Conservation (phyloP, 2,329 filamentous ascomycete species). For the Stemphylium vesicarium region DNA sequence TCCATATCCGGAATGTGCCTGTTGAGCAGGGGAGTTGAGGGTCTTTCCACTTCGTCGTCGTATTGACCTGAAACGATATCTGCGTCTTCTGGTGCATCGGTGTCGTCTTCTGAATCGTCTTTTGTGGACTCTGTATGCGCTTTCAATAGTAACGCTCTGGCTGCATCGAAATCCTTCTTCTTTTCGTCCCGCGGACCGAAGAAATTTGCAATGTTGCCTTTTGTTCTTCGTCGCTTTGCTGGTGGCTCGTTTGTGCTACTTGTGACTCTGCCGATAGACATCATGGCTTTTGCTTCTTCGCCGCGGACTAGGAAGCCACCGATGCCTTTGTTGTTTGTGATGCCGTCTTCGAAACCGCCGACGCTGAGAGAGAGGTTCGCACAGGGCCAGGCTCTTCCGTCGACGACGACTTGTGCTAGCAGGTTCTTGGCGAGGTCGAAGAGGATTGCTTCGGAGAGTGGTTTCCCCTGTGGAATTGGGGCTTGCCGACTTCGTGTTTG, state of each 20-base stretch:
- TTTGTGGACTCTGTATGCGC: constrained; percentile 35
- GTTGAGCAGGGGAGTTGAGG: constrained; percentile 19
- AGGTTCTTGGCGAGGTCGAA: constrained; percentile 79
- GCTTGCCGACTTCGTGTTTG: constrained; percentile 77
- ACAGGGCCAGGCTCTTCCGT: constrained; percentile 87
- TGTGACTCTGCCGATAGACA: constrained; percentile 23
- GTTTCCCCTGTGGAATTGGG: constrained; percentile 77
- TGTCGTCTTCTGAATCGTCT: constrained; percentile 32
- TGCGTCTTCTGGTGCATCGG: constrained; percentile 19
- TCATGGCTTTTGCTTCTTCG: constrained; percentile 60
- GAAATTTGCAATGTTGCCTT: constrained; percentile 48
- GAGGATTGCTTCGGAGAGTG: constrained; percentile 73
- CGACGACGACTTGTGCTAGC: constrained; percentile 76
- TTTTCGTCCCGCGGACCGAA: constrained; percentile 41
- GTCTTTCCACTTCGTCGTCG: constrained; percentile 20
- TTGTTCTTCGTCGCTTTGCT: constrained; percentile 40
- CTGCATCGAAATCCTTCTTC: constrained; percentile 43
- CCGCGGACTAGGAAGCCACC: constrained; percentile 80
- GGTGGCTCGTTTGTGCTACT: constrained; percentile 29
- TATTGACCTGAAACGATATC: constrained; percentile 19
- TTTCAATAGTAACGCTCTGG: constrained; percentile 37
- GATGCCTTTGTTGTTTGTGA: constrained; percentile 84
- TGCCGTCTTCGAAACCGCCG: constrained; percentile 88
- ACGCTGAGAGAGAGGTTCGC: constrained; percentile 88
- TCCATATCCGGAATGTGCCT: constrained; percentile 15